Evolutionary conservation across 441 rosid genomes (phyloP).

Genomic region (Theobroma grandiflorum): DNA sequence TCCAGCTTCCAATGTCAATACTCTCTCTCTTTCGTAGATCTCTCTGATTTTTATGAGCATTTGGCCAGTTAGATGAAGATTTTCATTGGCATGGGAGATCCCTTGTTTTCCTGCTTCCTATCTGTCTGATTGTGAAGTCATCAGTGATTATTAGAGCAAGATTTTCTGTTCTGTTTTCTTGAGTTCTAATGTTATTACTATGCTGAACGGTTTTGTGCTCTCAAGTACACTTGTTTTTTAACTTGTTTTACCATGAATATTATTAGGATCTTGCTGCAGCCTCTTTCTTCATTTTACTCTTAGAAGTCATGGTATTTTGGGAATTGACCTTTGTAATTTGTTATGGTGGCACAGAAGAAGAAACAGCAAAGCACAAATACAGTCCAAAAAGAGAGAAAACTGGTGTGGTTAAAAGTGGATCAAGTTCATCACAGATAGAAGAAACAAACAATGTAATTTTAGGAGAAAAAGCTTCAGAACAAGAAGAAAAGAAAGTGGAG

Average conservation of each 20-base stretch:
- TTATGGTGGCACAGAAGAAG: conserved; percentile 19
- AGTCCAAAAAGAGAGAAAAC: conserved; percentile 14
- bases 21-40: background rate
- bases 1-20: background rate
- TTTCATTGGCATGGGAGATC: conserved; percentile 4
- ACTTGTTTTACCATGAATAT: background rate
- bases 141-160: background rate
- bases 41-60: conserved; percentile 7
- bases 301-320: background rate
- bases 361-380: conserved; percentile 1
- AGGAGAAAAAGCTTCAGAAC: conserved; percentile 8
- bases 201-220: conserved; percentile 10
- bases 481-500: conserved; percentile 9
- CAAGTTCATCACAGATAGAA: conserved; percentile 5
- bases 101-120: background rate
- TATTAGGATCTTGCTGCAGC: background rate
- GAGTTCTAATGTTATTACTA: background rate
- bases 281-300: background rate
- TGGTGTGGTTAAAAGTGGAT: conserved; percentile 19
- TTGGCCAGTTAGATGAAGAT: conserved; percentile 3
- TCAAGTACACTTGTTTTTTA: conserved; percentile 1
- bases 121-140: conserved; percentile 17
- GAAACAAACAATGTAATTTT: conserved; percentile 16
- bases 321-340: conserved; percentile 18
- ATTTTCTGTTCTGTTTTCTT: background rate